phyloP scores from a whole-genome alignment of 306 rosid species.

The Trifolium subterraneum region DNA sequence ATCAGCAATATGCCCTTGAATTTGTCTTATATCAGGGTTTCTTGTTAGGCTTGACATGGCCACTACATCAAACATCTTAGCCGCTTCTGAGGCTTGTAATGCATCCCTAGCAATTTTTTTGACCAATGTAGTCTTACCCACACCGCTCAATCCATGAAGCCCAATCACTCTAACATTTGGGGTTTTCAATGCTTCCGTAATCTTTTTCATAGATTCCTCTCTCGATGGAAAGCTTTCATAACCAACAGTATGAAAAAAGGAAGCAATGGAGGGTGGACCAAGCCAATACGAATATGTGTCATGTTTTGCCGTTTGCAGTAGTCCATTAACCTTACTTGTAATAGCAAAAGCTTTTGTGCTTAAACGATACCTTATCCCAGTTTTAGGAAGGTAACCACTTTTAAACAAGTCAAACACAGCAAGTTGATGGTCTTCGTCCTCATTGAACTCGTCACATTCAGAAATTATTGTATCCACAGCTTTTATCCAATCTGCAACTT shows the following conservation, averaged over 20 bases:
- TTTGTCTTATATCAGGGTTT: conserved; percentile 3
- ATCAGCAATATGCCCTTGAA: conserved; percentile 33
- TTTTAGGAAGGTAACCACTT: conserved; percentile 21
- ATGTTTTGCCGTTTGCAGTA: background rate
- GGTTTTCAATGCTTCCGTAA: background rate
- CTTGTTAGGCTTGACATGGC: conserved; percentile 14
- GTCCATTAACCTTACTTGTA: background rate
- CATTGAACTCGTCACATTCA: background rate
- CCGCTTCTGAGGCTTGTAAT: conserved; percentile 7
- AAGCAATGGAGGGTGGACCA: conserved; percentile 25
- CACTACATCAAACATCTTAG: background rate
- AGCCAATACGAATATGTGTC: background rate
- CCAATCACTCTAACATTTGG: conserved; percentile 25
- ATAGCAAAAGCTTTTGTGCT: conserved; percentile 1
- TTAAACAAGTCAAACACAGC: background rate
- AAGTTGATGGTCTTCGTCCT: background rate
- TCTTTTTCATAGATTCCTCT: too few relatives aligned
- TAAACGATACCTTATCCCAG: background rate
- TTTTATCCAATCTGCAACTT: background rate
- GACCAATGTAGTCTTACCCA: conserved; percentile 30
- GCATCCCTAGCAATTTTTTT: conserved; percentile 28
- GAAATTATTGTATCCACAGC: background rate
- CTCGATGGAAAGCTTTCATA: conserved; percentile 33
- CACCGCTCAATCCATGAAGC: conserved; percentile 22
- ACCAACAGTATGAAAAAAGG: background rate